Percentiles rank a stretch among this genome's conserved stretches.
Conservation (phyloP, 2,329 filamentous ascomycete genomes). For the Gnomoniopsis sp. region DNA sequence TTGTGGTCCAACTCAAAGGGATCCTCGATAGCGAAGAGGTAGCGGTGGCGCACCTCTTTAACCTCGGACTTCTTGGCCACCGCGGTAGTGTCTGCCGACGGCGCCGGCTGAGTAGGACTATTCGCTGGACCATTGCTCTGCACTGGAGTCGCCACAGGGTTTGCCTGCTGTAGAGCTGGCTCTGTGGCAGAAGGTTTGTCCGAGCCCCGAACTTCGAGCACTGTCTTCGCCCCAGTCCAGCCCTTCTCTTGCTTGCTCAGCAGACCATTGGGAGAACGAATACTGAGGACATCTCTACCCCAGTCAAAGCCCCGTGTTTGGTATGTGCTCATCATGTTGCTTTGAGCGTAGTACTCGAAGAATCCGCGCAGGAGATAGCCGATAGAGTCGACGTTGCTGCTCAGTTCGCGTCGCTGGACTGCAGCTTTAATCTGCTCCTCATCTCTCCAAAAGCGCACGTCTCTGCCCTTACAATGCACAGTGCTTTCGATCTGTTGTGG, state of each 20-base stretch:
- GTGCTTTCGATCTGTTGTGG: conserved; percentile 36
- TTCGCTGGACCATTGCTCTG: background rate
- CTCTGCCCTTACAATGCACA: conserved; percentile 57
- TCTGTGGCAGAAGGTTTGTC: conserved; percentile 23
- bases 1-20: conserved; percentile 89
- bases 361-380: conserved; percentile 76
- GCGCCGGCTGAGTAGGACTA: background rate
- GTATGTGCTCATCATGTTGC: conserved; percentile 48
- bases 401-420: conserved; percentile 56
- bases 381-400: conserved; percentile 65
- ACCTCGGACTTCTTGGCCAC: conserved; percentile 31
- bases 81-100: background rate
- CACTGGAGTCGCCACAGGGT: background rate
- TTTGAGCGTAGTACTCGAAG: conserved; percentile 80
- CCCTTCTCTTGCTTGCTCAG: conserved; percentile 73
- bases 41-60: conserved; percentile 74
- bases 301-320: conserved; percentile 67
- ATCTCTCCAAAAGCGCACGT: conserved; percentile 75
- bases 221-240: conserved; percentile 80
- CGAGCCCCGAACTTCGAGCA: conserved; percentile 48
- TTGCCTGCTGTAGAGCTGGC: conserved; percentile 19
- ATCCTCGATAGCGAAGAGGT: conserved; percentile 86
- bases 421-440: conserved; percentile 65
- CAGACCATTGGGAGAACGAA: conserved; percentile 69
- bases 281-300: conserved; percentile 74